Percentiles rank a stretch among this genome's conserved stretches.
Conservation (phyloP, 257 asterid genomes). For the Rauvolfia tetraphylla region DNA sequence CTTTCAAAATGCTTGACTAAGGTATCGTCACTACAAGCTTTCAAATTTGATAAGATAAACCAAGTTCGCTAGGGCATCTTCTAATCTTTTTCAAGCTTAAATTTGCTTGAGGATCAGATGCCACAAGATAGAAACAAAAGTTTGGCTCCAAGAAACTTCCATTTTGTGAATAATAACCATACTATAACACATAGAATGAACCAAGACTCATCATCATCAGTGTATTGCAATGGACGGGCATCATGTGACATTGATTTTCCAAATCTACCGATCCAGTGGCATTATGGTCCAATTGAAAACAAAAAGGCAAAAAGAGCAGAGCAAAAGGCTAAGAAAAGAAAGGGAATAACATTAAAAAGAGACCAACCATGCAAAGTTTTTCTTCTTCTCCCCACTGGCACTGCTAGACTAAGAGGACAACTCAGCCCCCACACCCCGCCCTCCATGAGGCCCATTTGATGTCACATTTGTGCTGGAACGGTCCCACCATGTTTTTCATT, state of each 20-base stretch:
- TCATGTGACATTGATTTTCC: constrained; percentile 20
- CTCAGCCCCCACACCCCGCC: not conserved
- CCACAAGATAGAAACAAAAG: not conserved
- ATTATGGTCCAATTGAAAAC: constrained; percentile 28
- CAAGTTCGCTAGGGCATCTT: not conserved
- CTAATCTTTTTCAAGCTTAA: not conserved
- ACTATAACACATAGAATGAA: not conserved
- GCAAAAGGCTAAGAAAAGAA: constrained; percentile 26
- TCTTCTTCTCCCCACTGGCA: constrained; percentile 1
- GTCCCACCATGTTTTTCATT: constrained; percentile 35
- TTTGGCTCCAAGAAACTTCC: not conserved
- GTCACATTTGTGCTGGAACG: constrained; percentile 28
- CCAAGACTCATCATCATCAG: not conserved
- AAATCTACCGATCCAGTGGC: constrained; percentile 30
- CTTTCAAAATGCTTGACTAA: not conserved
- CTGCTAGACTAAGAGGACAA: not conserved
- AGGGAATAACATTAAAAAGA: constrained; percentile 11
- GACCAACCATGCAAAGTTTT: constrained; percentile 26
- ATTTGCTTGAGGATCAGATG: not conserved
- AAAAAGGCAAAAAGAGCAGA: constrained; percentile 17
- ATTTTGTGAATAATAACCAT: not conserved
- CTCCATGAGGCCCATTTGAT: constrained; percentile 12
- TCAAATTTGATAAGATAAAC: no score
- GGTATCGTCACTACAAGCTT: not conserved
- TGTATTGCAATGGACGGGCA: constrained; percentile 16